Evolutionary conservation across 2,329 filamentous ascomycete genomes (phyloP).

Genomic region (Neonectria hederae): DNA sequence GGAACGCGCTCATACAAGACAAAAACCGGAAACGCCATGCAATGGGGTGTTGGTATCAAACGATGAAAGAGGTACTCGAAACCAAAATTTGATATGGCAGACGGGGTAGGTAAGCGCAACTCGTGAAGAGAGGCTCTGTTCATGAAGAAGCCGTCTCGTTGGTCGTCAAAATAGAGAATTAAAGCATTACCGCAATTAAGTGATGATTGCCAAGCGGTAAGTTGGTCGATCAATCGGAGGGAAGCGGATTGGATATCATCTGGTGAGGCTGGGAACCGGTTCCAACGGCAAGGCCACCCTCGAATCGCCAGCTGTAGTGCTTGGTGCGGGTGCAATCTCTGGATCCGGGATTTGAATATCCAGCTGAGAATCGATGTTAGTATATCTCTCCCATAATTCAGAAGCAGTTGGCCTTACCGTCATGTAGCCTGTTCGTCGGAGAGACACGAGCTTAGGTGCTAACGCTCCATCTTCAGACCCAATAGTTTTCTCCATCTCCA

Average conservation of each 20-base stretch:
- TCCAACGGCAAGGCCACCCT: slow-evolving; percentile 48
- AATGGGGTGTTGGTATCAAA: slow-evolving; percentile 45
- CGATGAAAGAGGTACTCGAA: slow-evolving; percentile 13
- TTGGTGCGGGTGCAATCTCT: slow-evolving; percentile 68
- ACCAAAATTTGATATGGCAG: slow-evolving; percentile 8
- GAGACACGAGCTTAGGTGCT: slow-evolving; percentile 77
- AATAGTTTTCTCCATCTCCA: slow-evolving; percentile 67
- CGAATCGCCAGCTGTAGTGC: slow-evolving; percentile 53
- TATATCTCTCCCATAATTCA: not conserved
- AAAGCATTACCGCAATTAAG: slow-evolving; percentile 30
- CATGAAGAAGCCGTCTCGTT: slow-evolving; percentile 39
- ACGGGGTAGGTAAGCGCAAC: slow-evolving; percentile 20
- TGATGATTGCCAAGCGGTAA: slow-evolving; percentile 19
- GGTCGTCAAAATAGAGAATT: slow-evolving; percentile 36
- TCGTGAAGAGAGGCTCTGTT: slow-evolving; percentile 38
- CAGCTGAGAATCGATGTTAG: slow-evolving; percentile 58
- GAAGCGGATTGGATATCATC: slow-evolving; percentile 27
- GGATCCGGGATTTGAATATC: slow-evolving; percentile 86
- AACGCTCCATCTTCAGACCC: slow-evolving; percentile 60
- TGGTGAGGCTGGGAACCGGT: slow-evolving; percentile 39
- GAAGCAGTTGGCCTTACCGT: slow-evolving; percentile 62
- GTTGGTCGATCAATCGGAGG: slow-evolving; percentile 20
- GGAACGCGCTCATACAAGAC: slow-evolving; percentile 21
- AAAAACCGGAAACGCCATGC: slow-evolving; percentile 40
- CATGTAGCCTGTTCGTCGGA: slow-evolving; percentile 89